Base-by-base conservation (phyloP, 768 basidiomycete genomes). In the Glaciozyma antarctica region DNA sequence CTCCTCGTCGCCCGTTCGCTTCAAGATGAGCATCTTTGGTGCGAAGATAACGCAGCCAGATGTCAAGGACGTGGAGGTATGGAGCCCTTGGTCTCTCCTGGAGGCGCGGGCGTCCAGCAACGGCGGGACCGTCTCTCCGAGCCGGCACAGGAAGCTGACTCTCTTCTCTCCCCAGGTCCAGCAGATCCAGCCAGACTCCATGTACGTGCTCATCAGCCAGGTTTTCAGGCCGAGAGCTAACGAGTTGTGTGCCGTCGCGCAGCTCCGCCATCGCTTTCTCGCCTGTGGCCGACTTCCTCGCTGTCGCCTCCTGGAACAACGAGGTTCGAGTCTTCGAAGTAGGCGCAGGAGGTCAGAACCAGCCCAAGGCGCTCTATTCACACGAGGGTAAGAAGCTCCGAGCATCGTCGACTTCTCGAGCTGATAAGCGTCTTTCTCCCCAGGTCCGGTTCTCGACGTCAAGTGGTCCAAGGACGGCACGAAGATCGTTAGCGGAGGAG, bases 241-340 rank as follows among this genome's bases (percentile, higher is more conserved):
- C 38, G 38, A 6, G 38, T 6, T 41, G 38, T 41, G 10, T 13
- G 7, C 32, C 32, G 32, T 32, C 4, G 5, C 38, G 89, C 17
- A 88, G 94, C 66, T 93, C 90, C 3, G 83, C 84, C 5, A 77
- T 97, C 58, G 78, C 86, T 1, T 97, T 93, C 78, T 91, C 88
- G 0, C 83, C 87, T 9, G 85, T 83, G 21, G 87, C 87, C 13
- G 90, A 94, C 74, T 88, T 88, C 75, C 82, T 98, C 30, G 91
- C 93, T 10, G 92, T 93, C 17, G 91, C 85, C 62, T 88, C 86
- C 71, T 98, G 94, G 94, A 88, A 90, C 74, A 92, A 90, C 75
- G 88, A 88, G 77, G 91, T 91, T 70, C 49, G 84, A 77, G 7
- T 32, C 55, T 12, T 28, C 6, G 24, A 47, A 8, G 34, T n/a